These are phyloP conservation scores for Limonium bicolor DNA, from an alignment of 148 eudicot genomes.

Conservation along the genomic window DNA sequence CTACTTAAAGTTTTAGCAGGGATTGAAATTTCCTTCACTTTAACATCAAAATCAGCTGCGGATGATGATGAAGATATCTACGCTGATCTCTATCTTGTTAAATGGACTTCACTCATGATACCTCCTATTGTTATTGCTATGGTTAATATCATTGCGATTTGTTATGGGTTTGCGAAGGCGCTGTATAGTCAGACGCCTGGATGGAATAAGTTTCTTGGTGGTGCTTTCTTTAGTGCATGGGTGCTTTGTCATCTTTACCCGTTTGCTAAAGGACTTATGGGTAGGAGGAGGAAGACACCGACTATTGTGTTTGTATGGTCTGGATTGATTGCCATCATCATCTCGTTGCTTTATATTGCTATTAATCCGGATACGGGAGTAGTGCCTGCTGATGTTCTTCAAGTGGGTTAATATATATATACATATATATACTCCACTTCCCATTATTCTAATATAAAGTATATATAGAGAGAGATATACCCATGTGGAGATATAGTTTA, in stretches of 20 bases:
- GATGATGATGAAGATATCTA: conserved; percentile 59
- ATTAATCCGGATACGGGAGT: too few species aligned
- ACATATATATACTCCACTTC: too few species aligned
- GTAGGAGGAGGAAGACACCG: conserved; percentile 29
- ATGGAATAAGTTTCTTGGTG: conserved; percentile 72
- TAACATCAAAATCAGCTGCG: conserved; percentile 56
- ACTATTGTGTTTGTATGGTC: conserved; percentile 36
- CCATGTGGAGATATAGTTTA: too few species aligned
- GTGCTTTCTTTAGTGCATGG: conserved; percentile 34
- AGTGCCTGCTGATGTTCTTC: too few species aligned
- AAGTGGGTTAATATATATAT: too few species aligned
- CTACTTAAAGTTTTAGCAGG: conserved; percentile 61
- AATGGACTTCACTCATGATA: conserved; percentile 81
- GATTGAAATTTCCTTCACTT: conserved; percentile 75
- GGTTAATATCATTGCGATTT: conserved; percentile 52
- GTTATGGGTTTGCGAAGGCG: conserved; percentile 40
- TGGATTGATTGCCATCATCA: conserved; percentile 28
- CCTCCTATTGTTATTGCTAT: conserved; percentile 87
- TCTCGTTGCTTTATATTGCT: conserved; percentile 26
- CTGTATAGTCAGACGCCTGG: conserved; percentile 27
- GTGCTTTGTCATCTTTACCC: conserved; percentile 31
- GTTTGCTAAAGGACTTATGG: conserved; percentile 38
- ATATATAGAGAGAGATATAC: too few species aligned
- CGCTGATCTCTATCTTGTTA: conserved; percentile 68
- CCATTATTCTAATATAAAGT: too few species aligned